These are phyloP conservation scores for Zygosaccharomyces kombuchaensis DNA, from an alignment of 805 yeast genomes.

Conservation along the genomic window DNA sequence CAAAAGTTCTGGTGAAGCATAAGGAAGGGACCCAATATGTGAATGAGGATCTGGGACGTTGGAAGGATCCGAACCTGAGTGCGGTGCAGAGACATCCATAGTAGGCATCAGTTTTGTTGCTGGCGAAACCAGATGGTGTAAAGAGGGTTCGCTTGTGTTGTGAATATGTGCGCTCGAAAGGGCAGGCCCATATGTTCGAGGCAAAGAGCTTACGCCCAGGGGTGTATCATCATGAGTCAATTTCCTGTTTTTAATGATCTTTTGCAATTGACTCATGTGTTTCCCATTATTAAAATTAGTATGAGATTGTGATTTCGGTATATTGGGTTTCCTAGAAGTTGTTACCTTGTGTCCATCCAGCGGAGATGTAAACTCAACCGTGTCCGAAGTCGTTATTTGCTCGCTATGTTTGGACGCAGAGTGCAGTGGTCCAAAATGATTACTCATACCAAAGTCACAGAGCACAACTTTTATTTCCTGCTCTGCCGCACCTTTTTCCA, in stretches of 20 bases:
- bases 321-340: slow-evolving; percentile 27
- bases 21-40: slow-evolving; percentile 86
- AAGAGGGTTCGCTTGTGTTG: slow-evolving; percentile 14
- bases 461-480: slow-evolving; percentile 42
- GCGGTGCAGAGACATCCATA: slow-evolving; percentile 13
- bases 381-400: neutral
- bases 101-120: slow-evolving; percentile 10
- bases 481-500: slow-evolving; percentile 40
- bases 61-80: slow-evolving; percentile 6
- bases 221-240: slow-evolving; percentile 35
- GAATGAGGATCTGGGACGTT: slow-evolving; percentile 45
- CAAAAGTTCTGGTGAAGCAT: slow-evolving; percentile 84
- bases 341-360: slow-evolving; percentile 8
- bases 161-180: slow-evolving; percentile 17
- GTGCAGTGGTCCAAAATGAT: slow-evolving; percentile 16
- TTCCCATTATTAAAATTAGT: slow-evolving; percentile 11
- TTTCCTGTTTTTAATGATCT: slow-evolving; percentile 26
- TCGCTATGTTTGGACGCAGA: neutral
- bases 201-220: slow-evolving; percentile 29
- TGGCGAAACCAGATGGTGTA: slow-evolving; percentile 10
- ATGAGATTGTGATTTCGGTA: slow-evolving; percentile 36
- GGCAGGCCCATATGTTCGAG: slow-evolving; percentile 31
- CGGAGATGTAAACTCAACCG: slow-evolving; percentile 14
- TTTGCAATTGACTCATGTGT: slow-evolving; percentile 15
- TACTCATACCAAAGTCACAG: slow-evolving; percentile 89